Percentiles rank a stretch among this genome's conserved stretches.
phyloP scores from a whole-genome alignment of 306 rosid genomes.

The Prunus mongolica region DNA sequence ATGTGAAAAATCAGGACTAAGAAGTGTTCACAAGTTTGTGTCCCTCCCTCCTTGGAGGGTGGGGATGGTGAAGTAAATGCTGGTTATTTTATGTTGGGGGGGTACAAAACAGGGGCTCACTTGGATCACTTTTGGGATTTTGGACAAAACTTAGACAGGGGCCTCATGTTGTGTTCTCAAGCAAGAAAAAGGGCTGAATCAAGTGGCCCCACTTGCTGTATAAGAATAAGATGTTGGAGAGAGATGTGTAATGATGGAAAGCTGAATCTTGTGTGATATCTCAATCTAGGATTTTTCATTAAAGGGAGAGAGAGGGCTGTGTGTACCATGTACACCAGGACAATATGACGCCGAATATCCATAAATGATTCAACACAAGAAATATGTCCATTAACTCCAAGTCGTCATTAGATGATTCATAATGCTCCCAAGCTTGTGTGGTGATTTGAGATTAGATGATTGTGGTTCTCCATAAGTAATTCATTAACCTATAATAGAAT shows the following conservation, averaged over 20 bases:
- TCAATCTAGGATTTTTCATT: not conserved
- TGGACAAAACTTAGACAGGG: slow-evolving; percentile 17
- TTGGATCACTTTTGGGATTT: not conserved
- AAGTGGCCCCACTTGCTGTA: slow-evolving; percentile 29
- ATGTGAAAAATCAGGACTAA: too few species aligned
- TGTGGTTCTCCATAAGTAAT: too few species aligned
- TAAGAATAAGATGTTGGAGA: slow-evolving; percentile 8
- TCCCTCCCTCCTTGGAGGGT: not conserved
- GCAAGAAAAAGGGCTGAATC: slow-evolving; percentile 1
- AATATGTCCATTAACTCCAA: not conserved
- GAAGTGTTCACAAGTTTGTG: not conserved
- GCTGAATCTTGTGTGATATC: slow-evolving; percentile 23
- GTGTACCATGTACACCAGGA: not conserved
- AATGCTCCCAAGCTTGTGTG: not conserved
- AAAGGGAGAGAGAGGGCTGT: slow-evolving; percentile 1
- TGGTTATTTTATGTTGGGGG: slow-evolving; percentile 7
- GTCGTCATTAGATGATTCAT: not conserved
- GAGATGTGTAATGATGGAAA: slow-evolving; percentile 21
- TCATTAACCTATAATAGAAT: too few species aligned
- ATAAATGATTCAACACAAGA: not conserved
- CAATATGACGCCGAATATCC: not conserved
- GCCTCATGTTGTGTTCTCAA: slow-evolving; percentile 20
- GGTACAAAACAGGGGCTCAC: not conserved
- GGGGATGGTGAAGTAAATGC: not conserved
- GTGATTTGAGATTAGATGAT: not conserved